Base-by-base conservation (phyloP, 2,329 filamentous ascomycete genomes). In the Chalara sp. region DNA sequence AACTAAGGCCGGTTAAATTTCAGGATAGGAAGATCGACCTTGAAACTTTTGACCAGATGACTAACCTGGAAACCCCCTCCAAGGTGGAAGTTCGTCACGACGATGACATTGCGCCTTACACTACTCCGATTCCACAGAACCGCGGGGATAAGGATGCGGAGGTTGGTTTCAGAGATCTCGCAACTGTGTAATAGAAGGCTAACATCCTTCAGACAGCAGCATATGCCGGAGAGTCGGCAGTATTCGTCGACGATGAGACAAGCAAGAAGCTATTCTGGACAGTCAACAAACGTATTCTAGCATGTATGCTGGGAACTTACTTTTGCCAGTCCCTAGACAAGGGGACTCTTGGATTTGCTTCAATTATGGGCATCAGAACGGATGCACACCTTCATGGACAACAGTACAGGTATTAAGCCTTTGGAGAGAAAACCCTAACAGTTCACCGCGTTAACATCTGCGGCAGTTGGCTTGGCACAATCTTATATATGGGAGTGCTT, bases 401-500 rank as follows among this genome's bases (percentile, higher is more conserved):
- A 11, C 10, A 39, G 10, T 39, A 39, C 35, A 21, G 21, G 21
- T 21, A 21, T 21, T 21, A 21, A 21, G 3, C 21, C 21, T 21
- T 21, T 21, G 21, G 21, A 21, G 21, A 21, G 21, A 21, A 21
- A 21, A 21, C 21, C 21, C 21, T 21, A 21, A 21, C 21, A 21
- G 21, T 21, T 21, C 21, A 21, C 21, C 21, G 21, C 21, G 2
- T 21, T 21, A 21, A 21, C 21, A 21, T 21, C 21, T 21, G 21
- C 21, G 21, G 21, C 21, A 21, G 21, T 21, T 21, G 21, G 72
- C 65, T 79, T 0, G 71, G 77, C 8, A 50, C 70, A 52, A 72
- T 79, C 11, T 81, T 80, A 63, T 79, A 80, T 54, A 75, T 80
- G 28, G 77, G 75, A 0, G 80, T 75, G 54, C 58, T 81, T 13